Evolutionary conservation across 1,139 yeast species (phyloP).

Genomic region (Ashbya aceris): DNA sequence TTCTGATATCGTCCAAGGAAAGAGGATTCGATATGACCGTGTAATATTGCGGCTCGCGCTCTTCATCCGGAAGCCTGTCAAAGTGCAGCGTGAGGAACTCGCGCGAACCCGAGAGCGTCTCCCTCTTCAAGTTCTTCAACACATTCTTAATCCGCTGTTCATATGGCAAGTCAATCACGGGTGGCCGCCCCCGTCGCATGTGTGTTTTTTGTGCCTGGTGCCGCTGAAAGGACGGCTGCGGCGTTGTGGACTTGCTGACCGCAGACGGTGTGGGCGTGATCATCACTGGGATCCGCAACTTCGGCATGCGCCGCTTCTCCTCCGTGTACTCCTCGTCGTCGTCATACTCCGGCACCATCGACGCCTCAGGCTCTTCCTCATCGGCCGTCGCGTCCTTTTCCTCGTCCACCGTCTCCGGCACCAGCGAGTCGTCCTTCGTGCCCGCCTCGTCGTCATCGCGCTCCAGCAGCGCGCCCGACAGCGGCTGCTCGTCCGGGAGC

Average conservation of each 20-base stretch:
- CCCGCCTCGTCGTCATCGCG: constrained; percentile 3
- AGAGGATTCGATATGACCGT: constrained; percentile 58
- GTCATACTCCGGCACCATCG: constrained; percentile 31
- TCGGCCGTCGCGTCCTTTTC: constrained; percentile 25
- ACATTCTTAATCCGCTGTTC: constrained; percentile 87
- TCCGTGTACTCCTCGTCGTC: constrained; percentile 19
- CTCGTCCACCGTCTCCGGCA: constrained; percentile 9
- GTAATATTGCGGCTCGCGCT: constrained; percentile 60
- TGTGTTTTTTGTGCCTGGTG: constrained; percentile 33
- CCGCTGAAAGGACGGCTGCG: constrained; percentile 19
- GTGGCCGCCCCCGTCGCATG: constrained; percentile 76
- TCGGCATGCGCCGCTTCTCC: constrained; percentile 11
- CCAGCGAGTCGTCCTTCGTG: constrained; percentile 12
- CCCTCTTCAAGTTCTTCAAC: constrained; percentile 69
- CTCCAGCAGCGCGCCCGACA: constrained; percentile 4
- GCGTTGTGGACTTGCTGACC: constrained; percentile 17
- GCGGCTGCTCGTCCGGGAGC: constrained; percentile 43
- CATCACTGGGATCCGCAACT: constrained; percentile 11
- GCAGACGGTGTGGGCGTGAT: constrained; percentile 12
- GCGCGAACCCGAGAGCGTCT: constrained; percentile 45
- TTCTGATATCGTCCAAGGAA: constrained; percentile 70
- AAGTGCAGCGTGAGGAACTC: constrained; percentile 49
- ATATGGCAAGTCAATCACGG: constrained; percentile 88
- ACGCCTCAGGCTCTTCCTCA: constrained; percentile 28
- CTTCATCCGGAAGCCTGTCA: constrained; percentile 74